Conservation (phyloP, 176 grass and related monocot genomes). For the Phragmites australis region DNA sequence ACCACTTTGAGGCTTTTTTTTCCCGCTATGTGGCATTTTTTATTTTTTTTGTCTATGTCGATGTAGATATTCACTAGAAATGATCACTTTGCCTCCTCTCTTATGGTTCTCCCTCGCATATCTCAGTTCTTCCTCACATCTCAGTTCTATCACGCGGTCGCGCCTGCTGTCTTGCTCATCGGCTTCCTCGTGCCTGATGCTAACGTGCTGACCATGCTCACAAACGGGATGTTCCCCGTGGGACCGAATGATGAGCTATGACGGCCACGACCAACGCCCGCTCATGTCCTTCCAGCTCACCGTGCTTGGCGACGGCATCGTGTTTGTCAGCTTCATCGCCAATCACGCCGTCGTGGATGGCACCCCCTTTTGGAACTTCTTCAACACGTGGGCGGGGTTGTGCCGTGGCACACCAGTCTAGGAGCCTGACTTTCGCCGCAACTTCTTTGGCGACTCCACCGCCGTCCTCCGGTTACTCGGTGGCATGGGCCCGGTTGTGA, state of each 20-base stretch:
- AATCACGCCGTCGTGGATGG: no score
- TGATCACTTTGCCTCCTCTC: no score
- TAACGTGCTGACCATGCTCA: conserved; percentile 54
- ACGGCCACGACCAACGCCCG: conserved; percentile 62
- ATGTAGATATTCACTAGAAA: no score
- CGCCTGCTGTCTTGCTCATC: conserved; percentile 40
- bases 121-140: no score
- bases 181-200: conserved; percentile 53
- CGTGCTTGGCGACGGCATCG: no score
- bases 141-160: conserved; percentile 65
- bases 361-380: no score
- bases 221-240: conserved; percentile 66
- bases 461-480: conserved; percentile 66
- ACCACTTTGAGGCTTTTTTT: no score
- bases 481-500: conserved; percentile 56
- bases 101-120: no score
- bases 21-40: no score
- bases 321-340: no score
- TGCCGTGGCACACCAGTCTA: conserved; percentile 56
- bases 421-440: conserved; percentile 58
- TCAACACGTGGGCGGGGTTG: conserved; percentile 69
- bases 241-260: conserved; percentile 70
- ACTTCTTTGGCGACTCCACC: conserved; percentile 63
- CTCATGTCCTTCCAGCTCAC: no score
- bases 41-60: no score